These are phyloP conservation scores for Alnus glutinosa DNA, from an alignment of 306 rosid genomes.

Conservation along the genomic window DNA sequence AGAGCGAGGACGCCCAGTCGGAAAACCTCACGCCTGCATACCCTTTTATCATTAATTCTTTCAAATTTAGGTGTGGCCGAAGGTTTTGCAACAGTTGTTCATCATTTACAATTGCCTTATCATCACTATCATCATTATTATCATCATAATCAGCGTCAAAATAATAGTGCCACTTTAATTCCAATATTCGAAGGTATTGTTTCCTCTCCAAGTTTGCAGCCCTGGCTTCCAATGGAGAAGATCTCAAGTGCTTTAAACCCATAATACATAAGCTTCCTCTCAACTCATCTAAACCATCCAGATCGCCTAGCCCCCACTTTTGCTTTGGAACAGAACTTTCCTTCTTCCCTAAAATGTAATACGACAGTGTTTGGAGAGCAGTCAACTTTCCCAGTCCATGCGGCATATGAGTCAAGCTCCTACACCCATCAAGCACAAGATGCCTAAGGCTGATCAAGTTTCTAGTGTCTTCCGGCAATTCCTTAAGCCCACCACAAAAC, in stretches of 20 bases:
- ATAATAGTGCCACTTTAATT: no score
- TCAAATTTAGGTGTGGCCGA: slow-evolving; percentile 14
- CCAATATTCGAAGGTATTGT: neutral
- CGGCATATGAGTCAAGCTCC: neutral
- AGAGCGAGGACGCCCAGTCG: slow-evolving; percentile 16
- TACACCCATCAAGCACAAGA: neutral
- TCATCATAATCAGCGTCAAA: no score
- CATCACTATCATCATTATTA: no score
- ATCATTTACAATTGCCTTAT: no score
- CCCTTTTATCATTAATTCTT: accelerated
- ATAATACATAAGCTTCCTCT: neutral
- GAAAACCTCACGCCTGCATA: slow-evolving; percentile 11
- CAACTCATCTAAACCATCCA: neutral
- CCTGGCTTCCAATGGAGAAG: neutral
- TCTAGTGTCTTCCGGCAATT: slow-evolving; percentile 10
- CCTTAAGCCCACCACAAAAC: neutral
- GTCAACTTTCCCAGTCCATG: neutral
- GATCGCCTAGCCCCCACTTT: neutral
- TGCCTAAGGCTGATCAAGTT: slow-evolving; percentile 7
- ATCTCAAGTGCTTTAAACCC: neutral
- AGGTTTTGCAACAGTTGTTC: slow-evolving; percentile 11
- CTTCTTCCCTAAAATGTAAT: neutral
- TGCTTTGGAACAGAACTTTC: neutral
- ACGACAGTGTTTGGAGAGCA: neutral
- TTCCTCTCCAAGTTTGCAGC: slow-evolving; percentile 3